Percentiles rank a stretch among this genome's conserved stretches.
Conservation (phyloP, 2,329 filamentous ascomycete species). For the Ceratocystis ficicola region DNA sequence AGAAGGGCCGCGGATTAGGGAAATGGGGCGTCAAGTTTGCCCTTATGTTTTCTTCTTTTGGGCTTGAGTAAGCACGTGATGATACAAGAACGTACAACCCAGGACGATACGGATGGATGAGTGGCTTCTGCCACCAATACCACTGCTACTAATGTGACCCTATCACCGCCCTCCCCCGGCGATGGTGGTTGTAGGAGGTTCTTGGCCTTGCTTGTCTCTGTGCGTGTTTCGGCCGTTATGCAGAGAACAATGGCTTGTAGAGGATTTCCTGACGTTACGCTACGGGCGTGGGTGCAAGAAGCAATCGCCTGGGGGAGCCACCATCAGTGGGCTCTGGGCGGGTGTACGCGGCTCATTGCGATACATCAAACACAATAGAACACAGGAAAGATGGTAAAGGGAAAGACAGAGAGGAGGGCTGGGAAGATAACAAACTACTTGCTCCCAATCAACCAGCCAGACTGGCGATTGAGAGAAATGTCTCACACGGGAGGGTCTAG, state of each 20-base stretch:
- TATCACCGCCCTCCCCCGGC: neutral
- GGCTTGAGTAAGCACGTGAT: neutral
- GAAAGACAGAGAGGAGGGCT: no score
- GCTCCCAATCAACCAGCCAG: neutral
- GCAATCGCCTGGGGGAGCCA: neutral
- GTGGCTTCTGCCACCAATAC: neutral
- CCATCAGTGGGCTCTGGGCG: no score
- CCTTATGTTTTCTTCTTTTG: neutral
- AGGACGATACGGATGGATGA: neutral
- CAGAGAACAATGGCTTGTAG: constrained; percentile 9
- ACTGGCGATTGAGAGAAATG: neutral
- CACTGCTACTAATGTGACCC: neutral
- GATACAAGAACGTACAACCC: neutral
- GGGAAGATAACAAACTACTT: neutral
- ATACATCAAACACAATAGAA: neutral
- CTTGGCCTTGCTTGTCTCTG: neutral
- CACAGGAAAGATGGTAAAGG: neutral
- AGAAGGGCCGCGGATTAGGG: neutral
- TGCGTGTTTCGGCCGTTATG: constrained; percentile 6
- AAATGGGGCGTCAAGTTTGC: no score
- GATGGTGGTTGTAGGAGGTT: neutral
- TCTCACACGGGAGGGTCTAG: neutral
- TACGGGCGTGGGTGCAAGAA: neutral
- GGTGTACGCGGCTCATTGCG: no score
- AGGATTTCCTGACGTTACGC: neutral